Percentiles rank a stretch among this genome's conserved stretches.
phyloP scores from a whole-genome alignment of 768 basidiomycete genomes.

The Suillus fuscotomentosus region DNA sequence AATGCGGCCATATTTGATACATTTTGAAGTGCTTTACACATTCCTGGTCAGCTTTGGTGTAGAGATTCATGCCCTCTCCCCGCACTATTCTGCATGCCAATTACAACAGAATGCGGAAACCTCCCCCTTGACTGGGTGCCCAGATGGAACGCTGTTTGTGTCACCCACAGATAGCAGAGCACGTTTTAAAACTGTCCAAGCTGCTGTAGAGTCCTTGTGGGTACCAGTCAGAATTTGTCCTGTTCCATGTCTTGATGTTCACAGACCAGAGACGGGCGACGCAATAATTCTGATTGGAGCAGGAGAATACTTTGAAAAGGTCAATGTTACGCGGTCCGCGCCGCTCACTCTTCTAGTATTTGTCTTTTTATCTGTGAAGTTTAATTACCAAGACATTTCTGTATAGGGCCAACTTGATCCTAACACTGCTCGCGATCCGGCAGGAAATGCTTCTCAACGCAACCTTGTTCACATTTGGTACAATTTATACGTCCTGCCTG shows the following conservation, averaged over 20 bases:
- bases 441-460: constrained; percentile 39
- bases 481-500: constrained; percentile 43
- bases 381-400: not conserved
- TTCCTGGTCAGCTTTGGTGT: not conserved
- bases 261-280: constrained; percentile 37
- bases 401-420: constrained; percentile 44
- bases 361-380: not conserved
- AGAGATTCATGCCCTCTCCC: constrained; percentile 36
- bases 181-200: constrained; percentile 22
- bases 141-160: constrained; percentile 35
- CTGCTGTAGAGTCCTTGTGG: constrained; percentile 37
- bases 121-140: constrained; percentile 50
- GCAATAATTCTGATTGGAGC: constrained; percentile 27
- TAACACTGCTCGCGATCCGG: constrained; percentile 33
- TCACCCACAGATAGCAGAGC: constrained; percentile 30
- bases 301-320: constrained; percentile 31
- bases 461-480: constrained; percentile 54
- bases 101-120: constrained; percentile 38
- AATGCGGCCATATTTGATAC: not conserved
- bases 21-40: not conserved
- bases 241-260: not conserved
- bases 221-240: constrained; percentile 13
- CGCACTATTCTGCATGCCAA: constrained; percentile 46
- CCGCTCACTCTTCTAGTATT: constrained; percentile 30
- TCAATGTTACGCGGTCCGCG: constrained; percentile 31